A percentile compares a stretch with the other conserved stretches of the same genome.
These are phyloP conservation scores for Mycocentrospora acerina DNA, from an alignment of 2,329 filamentous ascomycete genomes.

Conservation along the genomic window DNA sequence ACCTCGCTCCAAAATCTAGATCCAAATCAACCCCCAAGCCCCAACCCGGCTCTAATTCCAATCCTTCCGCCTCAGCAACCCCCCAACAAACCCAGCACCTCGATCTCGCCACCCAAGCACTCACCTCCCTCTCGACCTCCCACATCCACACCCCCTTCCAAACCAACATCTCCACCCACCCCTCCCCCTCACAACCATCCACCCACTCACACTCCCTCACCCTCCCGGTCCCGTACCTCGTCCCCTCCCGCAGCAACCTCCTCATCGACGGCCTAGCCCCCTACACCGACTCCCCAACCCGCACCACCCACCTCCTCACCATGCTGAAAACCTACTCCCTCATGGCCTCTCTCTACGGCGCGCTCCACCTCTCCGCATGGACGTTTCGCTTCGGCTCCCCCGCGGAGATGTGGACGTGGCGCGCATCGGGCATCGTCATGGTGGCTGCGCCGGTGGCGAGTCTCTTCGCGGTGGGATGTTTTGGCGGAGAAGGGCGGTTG, in stretches of 20 bases:
- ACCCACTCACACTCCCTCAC: conserved; percentile 10
- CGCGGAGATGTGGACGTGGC: conserved; percentile 25
- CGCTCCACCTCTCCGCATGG: conserved; percentile 28
- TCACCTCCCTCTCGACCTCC: conserved; percentile 7
- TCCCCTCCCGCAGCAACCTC: too few species aligned
- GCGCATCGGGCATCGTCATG: conserved; percentile 13
- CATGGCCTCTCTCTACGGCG: conserved; percentile 18
- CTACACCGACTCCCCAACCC: neutral
- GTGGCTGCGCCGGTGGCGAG: conserved; percentile 1
- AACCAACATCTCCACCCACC: neutral
- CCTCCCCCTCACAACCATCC: neutral
- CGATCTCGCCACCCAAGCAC: conserved; percentile 4
- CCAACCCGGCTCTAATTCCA: neutral
- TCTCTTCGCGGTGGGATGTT: neutral
- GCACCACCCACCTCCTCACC: neutral
- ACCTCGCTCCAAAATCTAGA: too few species aligned
- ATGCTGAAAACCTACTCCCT: neutral
- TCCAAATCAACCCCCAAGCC: too few species aligned
- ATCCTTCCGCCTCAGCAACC: neutral
- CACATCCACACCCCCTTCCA: neutral
- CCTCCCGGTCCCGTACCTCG: conserved; percentile 7
- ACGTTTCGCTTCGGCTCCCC: conserved; percentile 20
- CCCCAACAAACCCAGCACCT: conserved; percentile 2
- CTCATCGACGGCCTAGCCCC: neutral
- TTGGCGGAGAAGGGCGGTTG: too few species aligned